phyloP scores from a whole-genome alignment of 768 basidiomycete genomes.

The Suillus subalutaceus region DNA sequence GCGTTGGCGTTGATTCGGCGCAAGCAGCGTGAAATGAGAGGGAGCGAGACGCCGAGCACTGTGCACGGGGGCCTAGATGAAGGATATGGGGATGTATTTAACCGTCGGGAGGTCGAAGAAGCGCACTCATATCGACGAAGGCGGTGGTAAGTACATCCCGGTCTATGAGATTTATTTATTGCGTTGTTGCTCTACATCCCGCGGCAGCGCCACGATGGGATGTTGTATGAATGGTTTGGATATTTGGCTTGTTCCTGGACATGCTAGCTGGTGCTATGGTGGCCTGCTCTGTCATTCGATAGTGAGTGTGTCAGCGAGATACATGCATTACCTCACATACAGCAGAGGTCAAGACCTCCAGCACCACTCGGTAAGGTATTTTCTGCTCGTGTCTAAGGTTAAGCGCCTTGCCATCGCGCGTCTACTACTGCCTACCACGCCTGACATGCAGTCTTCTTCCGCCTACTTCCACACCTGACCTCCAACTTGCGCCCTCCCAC shows the following conservation, averaged over 20 bases:
- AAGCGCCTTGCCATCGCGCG: too few species aligned
- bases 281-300: background rate
- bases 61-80: slow-evolving; percentile 49
- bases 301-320: background rate
- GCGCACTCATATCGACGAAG: slow-evolving; percentile 55
- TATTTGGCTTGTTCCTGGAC: background rate
- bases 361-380: too few species aligned
- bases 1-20: slow-evolving; percentile 71
- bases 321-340: too few species aligned
- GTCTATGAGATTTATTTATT: background rate
- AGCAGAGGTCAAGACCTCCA: too few species aligned
- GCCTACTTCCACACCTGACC: too few species aligned
- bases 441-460: too few species aligned
- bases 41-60: slow-evolving; percentile 73
- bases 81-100: slow-evolving; percentile 73
- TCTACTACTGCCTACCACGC: too few species aligned
- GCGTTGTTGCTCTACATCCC: background rate
- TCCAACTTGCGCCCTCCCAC: too few species aligned
- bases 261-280: background rate
- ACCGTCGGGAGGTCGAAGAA: slow-evolving; percentile 70
- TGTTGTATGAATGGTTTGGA: background rate
- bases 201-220: background rate
- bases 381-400: too few species aligned
- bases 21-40: slow-evolving; percentile 64
- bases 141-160: slow-evolving; percentile 25